These are phyloP conservation scores for Verbascum thapsus DNA, from an alignment of 257 asterid species.

Conservation along the genomic window DNA sequence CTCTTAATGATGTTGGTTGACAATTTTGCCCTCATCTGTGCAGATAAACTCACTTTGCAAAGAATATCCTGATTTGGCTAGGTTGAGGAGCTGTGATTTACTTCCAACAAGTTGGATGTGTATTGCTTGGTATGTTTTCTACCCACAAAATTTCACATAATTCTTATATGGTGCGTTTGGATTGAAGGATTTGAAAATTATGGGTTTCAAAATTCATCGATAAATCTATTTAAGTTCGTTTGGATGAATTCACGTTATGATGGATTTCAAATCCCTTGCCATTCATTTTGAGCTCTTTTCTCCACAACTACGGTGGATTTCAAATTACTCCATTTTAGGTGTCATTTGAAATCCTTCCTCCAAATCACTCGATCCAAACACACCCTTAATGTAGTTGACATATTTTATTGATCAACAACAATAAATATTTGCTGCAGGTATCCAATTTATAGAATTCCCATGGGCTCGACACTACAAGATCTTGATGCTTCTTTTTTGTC, in stretches of 20 bases:
- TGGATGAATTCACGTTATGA: too few relatives aligned
- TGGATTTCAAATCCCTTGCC: too few relatives aligned
- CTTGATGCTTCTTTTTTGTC: conserved; percentile 54
- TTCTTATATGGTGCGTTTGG: conserved; percentile 8
- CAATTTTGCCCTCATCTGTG: conserved; percentile 24
- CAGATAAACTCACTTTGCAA: conserved; percentile 70
- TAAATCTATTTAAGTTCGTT: too few relatives aligned
- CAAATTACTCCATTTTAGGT: too few relatives aligned
- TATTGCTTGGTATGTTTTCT: conserved; percentile 74
- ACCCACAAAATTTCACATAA: not conserved
- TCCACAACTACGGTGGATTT: too few relatives aligned
- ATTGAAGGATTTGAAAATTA: conserved; percentile 22
- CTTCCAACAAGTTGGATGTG: conserved; percentile 86
- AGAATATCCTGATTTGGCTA: conserved; percentile 63
- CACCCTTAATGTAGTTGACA: too few relatives aligned
- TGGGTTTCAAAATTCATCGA: too few relatives aligned
- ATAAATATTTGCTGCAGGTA: conserved; percentile 56
- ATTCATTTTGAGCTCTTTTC: too few relatives aligned
- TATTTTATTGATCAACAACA: conserved; percentile 22
- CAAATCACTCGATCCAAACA: too few relatives aligned
- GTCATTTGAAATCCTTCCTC: too few relatives aligned
- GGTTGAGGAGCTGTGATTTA: conserved; percentile 73
- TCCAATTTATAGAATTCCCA: conserved; percentile 64
- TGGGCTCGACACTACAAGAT: conserved; percentile 52
- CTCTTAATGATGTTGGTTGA: conserved; percentile 26